Evolutionary conservation across 768 basidiomycete species (phyloP), one percentile per base, ranked within the genome.

Genomic region (Kwoniella europaea): DNA sequence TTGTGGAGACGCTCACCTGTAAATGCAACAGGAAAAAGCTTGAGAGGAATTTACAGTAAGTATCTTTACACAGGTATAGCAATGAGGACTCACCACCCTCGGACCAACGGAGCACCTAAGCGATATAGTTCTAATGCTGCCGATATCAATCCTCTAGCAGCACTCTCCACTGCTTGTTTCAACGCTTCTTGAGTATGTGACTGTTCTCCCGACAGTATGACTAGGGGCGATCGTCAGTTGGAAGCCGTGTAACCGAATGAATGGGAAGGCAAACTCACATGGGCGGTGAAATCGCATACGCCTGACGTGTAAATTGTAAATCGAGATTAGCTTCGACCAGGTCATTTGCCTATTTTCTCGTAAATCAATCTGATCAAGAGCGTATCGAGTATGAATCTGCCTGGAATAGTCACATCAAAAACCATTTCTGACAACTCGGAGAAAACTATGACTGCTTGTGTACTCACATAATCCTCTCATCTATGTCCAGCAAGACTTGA

Each of bases 21-120:
- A 60, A 20, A 10, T 60, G 58, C 27, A 60, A 27, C 10, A 60
- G 58, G 27, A 60, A 60, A 20, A 60, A 60, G 58, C 58, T 60
- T 15, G 22, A 18, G 27, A 9, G 29, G 2, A 4, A 3, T 1
- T 27, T 27, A 35, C 27, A 27, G 27, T 27, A 2, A 27, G 27
- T 27, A 27, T 27, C 2, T 27, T 27, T 27, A 27, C 27, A 27
- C 4, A 27, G 27, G 27, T 27, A 27, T 3, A 27, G 27, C 12
- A 27, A 15, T 2, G 56, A 12, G 12, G 10, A 60, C 58, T 16
- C 15, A 60, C 58, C 58, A 24, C 20, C 58, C 58, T 43, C 58
- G 16, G 1, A 60, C 58, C 16, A 60, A 43, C 10, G 58, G 58
- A 10, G 58, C 58, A 15, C 58, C 58, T 16, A 43, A 41, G 16